These are phyloP conservation scores for Acrocalymma vagum DNA, from an alignment of 2,329 filamentous ascomycete species.

Conservation along the genomic window DNA sequence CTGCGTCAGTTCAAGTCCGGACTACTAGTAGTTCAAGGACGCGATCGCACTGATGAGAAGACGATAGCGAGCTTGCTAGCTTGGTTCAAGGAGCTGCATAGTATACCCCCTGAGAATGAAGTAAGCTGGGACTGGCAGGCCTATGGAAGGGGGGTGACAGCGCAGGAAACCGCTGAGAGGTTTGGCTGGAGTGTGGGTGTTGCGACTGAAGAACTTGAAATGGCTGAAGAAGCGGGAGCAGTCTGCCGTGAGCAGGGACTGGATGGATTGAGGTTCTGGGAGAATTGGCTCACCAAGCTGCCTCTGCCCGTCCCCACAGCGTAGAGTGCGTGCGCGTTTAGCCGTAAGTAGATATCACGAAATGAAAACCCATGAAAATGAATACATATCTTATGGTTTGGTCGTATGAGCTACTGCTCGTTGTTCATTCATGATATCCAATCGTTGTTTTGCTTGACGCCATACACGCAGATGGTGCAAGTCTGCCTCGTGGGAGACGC, in stretches of 20 bases:
- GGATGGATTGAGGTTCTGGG: constrained; percentile 92
- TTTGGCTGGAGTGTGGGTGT: constrained; percentile 99
- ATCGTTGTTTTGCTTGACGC: too few relatives aligned
- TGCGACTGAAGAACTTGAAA: constrained; percentile 92
- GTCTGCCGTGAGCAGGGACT: constrained; percentile 92
- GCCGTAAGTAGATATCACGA: too few relatives aligned
- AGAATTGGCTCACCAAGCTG: constrained; percentile 65
- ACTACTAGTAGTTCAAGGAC: constrained; percentile 89
- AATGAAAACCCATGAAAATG: too few relatives aligned
- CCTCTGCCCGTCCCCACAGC: too few relatives aligned
- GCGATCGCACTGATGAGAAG: constrained; percentile 88
- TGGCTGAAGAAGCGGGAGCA: constrained; percentile 91
- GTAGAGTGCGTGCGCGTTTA: too few relatives aligned
- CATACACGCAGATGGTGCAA: too few relatives aligned
- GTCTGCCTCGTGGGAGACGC: too few relatives aligned
- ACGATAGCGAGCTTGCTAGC: constrained; percentile 78
- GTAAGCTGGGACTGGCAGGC: constrained; percentile 77
- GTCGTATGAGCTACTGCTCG: too few relatives aligned
- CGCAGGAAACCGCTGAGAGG: constrained; percentile 84
- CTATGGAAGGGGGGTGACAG: constrained; percentile 87
- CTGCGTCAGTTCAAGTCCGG: constrained; percentile 91
- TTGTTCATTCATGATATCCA: too few relatives aligned
- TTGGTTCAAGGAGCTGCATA: constrained; percentile 80
- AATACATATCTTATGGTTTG: too few relatives aligned
- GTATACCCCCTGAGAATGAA: constrained; percentile 69